Base-by-base conservation (phyloP, 129 eudicot species). In the Ambrosia trifida region DNA sequence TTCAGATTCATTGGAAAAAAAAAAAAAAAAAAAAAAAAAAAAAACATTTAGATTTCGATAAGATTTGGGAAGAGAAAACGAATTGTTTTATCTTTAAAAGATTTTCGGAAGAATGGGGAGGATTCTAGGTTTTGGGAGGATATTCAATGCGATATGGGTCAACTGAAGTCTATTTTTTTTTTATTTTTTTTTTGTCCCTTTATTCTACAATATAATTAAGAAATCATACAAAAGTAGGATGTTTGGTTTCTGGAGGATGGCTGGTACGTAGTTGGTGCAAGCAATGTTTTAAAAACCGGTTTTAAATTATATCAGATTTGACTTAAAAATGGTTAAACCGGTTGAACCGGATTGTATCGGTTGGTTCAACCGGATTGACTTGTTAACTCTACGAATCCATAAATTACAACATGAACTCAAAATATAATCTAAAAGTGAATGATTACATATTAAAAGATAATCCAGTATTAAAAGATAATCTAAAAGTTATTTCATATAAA, bases 31-130 rank as follows among this genome's bases (percentile, higher is more conserved):
- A 49, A 49, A 7, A 8, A 8, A 40, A 40, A 49, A 49, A 49
- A 49, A 49, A 20, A 12, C 3, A 1, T 12, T 5, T 13, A 49
- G 54, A 49, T 49, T 8, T 7, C 20, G 59, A 52, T 52, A 17
- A 52, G 59, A 52, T 52, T 52, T 52, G 31, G 59, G 12, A 18
- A 17, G 59, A 52, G 31, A 52, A 52, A 18, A 17, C 59, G 0
- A 11, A 18, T 3, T 52, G 18, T 52, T 52, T 52, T 17, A 52
- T 52, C 59, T 18, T 52, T 52, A 17, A 1, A 52, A 52, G 59
- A 52, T 17, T 52, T 52, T 52, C 3, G 59, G 30, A 52, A 18
- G 59, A 52, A 52, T 52, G 59, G 59, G 59, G 59, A 52, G 28
- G 13, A 52, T 52, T 52, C 30, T 52, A 17, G 12, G 59, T 52